Conservation (phyloP, 148 eudicot genomes). For the Camellia granthamiana region DNA sequence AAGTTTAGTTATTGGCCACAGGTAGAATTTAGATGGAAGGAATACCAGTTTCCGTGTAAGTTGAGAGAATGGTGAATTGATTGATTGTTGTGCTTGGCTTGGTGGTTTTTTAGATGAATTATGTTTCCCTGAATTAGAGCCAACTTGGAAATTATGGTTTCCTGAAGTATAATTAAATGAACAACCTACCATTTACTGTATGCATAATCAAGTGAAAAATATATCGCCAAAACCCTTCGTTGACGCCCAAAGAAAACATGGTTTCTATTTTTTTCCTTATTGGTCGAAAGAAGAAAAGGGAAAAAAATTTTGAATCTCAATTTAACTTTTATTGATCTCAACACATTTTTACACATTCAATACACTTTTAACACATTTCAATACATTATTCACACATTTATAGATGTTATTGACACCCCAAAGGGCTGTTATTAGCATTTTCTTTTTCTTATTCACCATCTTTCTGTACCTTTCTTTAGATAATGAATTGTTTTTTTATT, state of each 20-base stretch:
- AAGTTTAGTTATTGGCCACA: background rate
- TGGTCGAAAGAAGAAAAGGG: too few species aligned
- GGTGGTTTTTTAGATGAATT: background rate
- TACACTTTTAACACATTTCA: too few species aligned
- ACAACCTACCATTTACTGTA: background rate
- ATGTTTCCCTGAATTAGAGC: background rate
- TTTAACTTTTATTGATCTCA: too few species aligned
- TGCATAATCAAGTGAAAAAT: background rate
- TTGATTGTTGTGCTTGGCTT: background rate
- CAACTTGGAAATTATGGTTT: background rate
- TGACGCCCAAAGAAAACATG: background rate
- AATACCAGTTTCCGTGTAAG: background rate
- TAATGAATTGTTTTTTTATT: too few species aligned
- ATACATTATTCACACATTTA: too few species aligned
- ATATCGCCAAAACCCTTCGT: background rate
- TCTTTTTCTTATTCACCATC: too few species aligned
- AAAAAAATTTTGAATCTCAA: too few species aligned
- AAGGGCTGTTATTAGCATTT: too few species aligned
- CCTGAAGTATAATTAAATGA: background rate
- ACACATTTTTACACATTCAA: too few species aligned
- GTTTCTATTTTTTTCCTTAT: background rate
- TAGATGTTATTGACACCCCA: too few species aligned
- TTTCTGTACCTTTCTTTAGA: too few species aligned
- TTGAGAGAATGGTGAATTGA: background rate
- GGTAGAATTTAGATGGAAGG: background rate